Base-by-base conservation (phyloP, 768 basidiomycete species). In the Rhodotorula toruloides region DNA sequence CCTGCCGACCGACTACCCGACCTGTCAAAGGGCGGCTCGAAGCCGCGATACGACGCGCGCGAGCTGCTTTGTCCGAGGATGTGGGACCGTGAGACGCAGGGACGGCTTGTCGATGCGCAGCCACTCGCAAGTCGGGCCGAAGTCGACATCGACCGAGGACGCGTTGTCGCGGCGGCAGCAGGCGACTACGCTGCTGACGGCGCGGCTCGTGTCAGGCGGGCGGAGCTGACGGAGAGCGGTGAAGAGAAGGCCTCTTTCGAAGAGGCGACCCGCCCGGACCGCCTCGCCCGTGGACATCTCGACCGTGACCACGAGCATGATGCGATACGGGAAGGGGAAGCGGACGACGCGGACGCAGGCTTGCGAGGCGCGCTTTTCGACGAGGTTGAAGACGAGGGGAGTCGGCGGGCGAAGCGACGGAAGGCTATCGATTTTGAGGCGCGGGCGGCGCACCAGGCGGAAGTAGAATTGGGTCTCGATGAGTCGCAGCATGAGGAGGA, bases 41-140 rank as follows among this genome's bases (percentile, higher is more conserved):
- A 17, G 12, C 68, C 66, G 39, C 27, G 61, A 34, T 71, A 60
- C 70, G 65, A 75, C 50, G 72, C 74, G 39, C 54, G 62, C 37
- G 71, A 72, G 61, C 55, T 75, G n/a, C 52, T 75, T 25, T 75
- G 73, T 44, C 31, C 48, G n/a, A 57, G 64, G 31, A 27, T 21
- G 21, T 66, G 58, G 54, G 62, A 60, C 34, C n/a, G 54, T 14
- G 54, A 57, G 19, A 42, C 47, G 14, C 29, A 60, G 42, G 58
- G 50, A 9, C 16, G 55, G 6, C 44, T 68, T 7, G 62, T 68
- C 42, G 53, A 63, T 12, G 56, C 67, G 3, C 58, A 60, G 43
- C 62, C 62, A 16, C 39, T 68, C 16, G 36, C 19, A 21, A 13
- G 46, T 11, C 36, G 37, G 14, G 36, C 19, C 25, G 39, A 31